Base-by-base conservation (phyloP, 805 yeast genomes). In the Tetrapisispora phaffii region DNA sequence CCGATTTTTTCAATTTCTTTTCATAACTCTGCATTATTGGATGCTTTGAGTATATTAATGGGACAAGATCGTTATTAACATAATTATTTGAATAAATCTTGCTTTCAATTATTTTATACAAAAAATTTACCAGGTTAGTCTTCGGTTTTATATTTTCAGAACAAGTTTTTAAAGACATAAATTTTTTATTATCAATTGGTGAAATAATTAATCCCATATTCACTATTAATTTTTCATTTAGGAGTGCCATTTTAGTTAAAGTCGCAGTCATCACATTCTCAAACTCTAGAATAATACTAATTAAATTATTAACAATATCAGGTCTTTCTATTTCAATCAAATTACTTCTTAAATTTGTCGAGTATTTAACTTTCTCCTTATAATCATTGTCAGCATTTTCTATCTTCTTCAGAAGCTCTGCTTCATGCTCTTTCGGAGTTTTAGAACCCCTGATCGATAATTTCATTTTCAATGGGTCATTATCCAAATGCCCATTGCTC, bases 191-290 rank as follows among this genome's bases (percentile, higher is more conserved):
- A 39, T 75, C 69, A 41, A 90, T 67, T 3, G 97, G 97, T 40
- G 84, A 69, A 5, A 93, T 72, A 48, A 84, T 77, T 37, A 88
- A 82, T 22, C 97, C 97, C 20, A 85, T 73, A 56, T 89, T 88
- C 68, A 93, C 74, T 17, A 85, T 73, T 46, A 85, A 72, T 16
- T 85, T 85, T 66, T 90, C 97, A 44, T 80, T 77, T 73, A 86
- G 83, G 23, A 90, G 84, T 2, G 97, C 82, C 62, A 82, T 90
- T 59, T 88, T 87, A 55, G 85, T 89, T 46, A 93, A 69, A 63
- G 89, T 96, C 39, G 89, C 77, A 49, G 85, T 77, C 72, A 90
- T 70, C 10, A 96, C 97, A 42, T 85, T 79, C 63, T 93, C 97
- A 59, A 86, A 73, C 63, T 90, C 97, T 50, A 89, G 69, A 46